Conservation (phyloP, 441 rosid species). For the Arabidopsis lyrata region DNA sequence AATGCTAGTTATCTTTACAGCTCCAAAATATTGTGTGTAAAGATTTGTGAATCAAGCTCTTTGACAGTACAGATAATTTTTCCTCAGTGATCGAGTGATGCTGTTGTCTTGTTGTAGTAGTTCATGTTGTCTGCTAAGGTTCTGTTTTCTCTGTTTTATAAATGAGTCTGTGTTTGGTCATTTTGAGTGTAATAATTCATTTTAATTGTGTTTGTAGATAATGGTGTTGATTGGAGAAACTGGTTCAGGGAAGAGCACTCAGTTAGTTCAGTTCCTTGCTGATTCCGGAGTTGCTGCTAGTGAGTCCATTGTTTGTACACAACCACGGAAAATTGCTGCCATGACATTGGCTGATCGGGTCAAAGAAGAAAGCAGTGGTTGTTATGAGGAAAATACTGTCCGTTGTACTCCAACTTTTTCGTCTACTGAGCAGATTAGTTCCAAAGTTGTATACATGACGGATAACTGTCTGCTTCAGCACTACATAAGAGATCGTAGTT, state of each 20-base stretch:
- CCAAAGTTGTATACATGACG: constrained; percentile 80
- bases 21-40: not conserved
- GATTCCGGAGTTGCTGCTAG: constrained; percentile 75
- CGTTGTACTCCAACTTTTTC: constrained; percentile 67
- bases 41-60: not conserved
- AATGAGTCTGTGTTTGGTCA: constrained; percentile 15
- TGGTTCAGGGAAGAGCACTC: constrained; percentile 98
- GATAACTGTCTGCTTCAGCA: constrained; percentile 88
- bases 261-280: constrained; percentile 88
- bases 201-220: constrained; percentile 53
- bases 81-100: constrained; percentile 1
- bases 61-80: not conserved
- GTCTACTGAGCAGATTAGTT: constrained; percentile 57
- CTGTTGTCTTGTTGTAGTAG: constrained; percentile 1
- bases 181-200: constrained; percentile 7
- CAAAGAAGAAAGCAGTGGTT: constrained; percentile 73
- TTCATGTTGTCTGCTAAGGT: constrained; percentile 22
- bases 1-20: constrained; percentile 9
- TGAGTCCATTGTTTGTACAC: constrained; percentile 82
- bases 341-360: constrained; percentile 75
- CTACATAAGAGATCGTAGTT: constrained; percentile 68
- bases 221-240: constrained; percentile 89
- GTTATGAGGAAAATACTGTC: constrained; percentile 60
- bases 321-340: constrained; percentile 94
- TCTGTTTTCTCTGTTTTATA: constrained; percentile 12